Base-by-base conservation (phyloP, 768 basidiomycete genomes). In the Suillus hirtellus region DNA sequence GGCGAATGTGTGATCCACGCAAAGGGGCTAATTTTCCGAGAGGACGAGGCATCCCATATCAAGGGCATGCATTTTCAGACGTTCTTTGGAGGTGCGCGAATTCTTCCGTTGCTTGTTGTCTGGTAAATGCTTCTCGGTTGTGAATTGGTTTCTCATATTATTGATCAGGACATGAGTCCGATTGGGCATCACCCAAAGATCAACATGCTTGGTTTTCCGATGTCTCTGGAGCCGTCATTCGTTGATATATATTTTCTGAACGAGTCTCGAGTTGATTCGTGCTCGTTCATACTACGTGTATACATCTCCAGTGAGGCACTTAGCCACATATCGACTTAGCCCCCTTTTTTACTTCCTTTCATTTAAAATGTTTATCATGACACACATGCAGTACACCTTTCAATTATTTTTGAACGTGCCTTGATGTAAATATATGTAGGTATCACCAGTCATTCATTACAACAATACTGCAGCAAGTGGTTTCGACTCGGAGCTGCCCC, bases 61-160 rank as follows among this genome's bases (percentile, higher is more conserved):
- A 85, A 85, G 62, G 90, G 90, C 9, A 83, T 88, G 71, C 89
- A 89, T 71, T 84, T 89, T 59, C 85, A 90, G 73, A 91, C 90
- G 0, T 93, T 92, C 78, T 93, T 93, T 65, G 90, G 89, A 50
- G 89, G 88, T 86, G 67, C 60, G 78, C 69, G 24, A 21, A 7
- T 46, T 3, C 55, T 19, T 21, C 34, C 31, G 24, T 56, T 24
- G 54, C 52, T 53, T n/a, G 52, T 35, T 34, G 37, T 52, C 49
- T 34, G n/a, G 19, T 4, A 42, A 15, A 27, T 42, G 24, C 7
- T 17, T 1, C 42, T 52, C 2, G 46, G 31, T n/a, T 52, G 34
- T 17, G 9, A 24, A 46, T 37, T 3, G 14, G 31, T 37, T 47
- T 34, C 43, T 56, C 37, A 24, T 63, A 37, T 27, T 24, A 35